Conservation (phyloP, 2,329 filamentous ascomycete genomes). For the Anthostomella pinea region DNA sequence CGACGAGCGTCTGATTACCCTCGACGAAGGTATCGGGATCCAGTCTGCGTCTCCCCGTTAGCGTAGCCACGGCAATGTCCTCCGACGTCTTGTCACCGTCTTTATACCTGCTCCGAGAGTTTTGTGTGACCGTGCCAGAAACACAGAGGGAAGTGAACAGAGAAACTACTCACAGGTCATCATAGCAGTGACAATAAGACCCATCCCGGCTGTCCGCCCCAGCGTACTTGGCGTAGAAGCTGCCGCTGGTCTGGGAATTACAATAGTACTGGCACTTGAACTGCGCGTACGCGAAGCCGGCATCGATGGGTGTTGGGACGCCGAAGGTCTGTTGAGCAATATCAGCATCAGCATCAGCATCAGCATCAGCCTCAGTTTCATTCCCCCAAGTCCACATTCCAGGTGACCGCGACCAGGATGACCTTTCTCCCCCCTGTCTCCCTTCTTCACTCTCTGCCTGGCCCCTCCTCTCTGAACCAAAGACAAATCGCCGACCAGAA, state of each 20-base stretch:
- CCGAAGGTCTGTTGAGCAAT: constrained; percentile 27
- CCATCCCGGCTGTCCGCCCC: constrained; percentile 13
- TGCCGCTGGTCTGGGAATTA: constrained; percentile 19
- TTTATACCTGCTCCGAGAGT: background rate
- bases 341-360: background rate
- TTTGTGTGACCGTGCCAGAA: background rate
- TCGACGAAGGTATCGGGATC: constrained; percentile 24
- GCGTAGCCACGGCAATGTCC: background rate
- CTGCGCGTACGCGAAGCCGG: constrained; percentile 32
- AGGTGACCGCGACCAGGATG: too few species aligned
- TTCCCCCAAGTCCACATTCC: too few species aligned
- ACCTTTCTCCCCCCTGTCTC: background rate
- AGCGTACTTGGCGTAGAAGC: constrained; percentile 30
- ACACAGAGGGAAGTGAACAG: background rate
- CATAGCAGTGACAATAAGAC: constrained; percentile 26
- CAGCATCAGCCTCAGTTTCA: background rate
- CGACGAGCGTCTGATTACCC: constrained; percentile 23
- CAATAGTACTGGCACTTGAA: constrained; percentile 35
- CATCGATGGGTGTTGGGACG: constrained; percentile 23
- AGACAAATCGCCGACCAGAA: background rate
- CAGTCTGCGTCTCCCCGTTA: constrained; percentile 17
- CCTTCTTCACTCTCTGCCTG: background rate
- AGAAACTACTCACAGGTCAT: constrained; percentile 25
- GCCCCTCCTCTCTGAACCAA: background rate
- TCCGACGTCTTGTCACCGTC: background rate